A percentile compares a stretch with the other conserved stretches of the same genome.
These are phyloP conservation scores for Alectoria sarmentosa DNA, from an alignment of 495 filamentous ascomycete species.

Conservation along the genomic window DNA sequence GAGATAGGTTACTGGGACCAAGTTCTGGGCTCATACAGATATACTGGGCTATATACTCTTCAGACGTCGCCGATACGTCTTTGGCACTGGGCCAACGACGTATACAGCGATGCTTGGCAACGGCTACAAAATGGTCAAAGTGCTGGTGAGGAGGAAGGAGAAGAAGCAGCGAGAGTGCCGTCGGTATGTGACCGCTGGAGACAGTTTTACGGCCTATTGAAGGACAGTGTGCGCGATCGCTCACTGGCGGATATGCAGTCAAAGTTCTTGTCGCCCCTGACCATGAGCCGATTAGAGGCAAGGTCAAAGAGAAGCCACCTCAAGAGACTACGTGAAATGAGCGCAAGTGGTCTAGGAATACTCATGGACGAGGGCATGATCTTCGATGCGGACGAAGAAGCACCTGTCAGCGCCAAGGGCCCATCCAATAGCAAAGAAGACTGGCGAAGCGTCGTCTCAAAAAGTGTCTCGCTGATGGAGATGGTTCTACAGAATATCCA, in stretches of 20 bases:
- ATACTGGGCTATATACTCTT: conserved; percentile 67
- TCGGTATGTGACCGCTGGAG: conserved; percentile 53
- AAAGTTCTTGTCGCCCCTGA: conserved; percentile 61
- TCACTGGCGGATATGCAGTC: conserved; percentile 51
- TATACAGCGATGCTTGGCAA: conserved; percentile 50
- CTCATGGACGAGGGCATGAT: conserved; percentile 74
- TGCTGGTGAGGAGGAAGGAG: conserved; percentile 17
- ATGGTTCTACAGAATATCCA: conserved; percentile 59
- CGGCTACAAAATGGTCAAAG: conserved; percentile 33
- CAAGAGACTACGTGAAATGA: conserved; percentile 60
- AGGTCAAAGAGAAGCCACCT: conserved; percentile 60
- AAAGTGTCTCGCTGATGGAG: conserved; percentile 73
- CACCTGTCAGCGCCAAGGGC: conserved; percentile 35
- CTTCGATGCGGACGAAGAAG: conserved; percentile 45
- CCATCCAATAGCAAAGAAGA: conserved; percentile 43
- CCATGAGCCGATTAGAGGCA: conserved; percentile 61
- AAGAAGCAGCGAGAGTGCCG: conserved; percentile 15
- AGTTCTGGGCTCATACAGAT: conserved; percentile 61
- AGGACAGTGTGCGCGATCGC: conserved; percentile 57
- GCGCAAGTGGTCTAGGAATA: conserved; percentile 79
- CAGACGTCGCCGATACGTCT: conserved; percentile 73
- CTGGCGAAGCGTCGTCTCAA: conserved; percentile 65
- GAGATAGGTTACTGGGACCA: conserved; percentile 94
- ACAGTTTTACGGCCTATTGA: conserved; percentile 75
- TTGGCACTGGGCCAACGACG: conserved; percentile 56